Percentiles rank a stretch among this genome's conserved stretches.
phyloP scores from a whole-genome alignment of 768 basidiomycete genomes.

The Exsudoporus frostii region DNA sequence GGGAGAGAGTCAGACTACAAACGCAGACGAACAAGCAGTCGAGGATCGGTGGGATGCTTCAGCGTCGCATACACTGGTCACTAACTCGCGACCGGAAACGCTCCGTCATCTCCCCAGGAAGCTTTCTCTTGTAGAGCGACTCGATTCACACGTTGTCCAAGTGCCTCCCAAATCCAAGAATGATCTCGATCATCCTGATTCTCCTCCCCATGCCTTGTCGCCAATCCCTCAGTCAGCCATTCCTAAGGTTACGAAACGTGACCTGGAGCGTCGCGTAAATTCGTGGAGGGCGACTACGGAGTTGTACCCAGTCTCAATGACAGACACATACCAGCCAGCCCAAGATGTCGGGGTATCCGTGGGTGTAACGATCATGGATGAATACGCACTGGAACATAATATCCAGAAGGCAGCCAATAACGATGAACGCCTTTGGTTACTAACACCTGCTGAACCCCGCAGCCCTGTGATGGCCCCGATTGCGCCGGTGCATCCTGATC shows the following conservation, averaged over 20 bases:
- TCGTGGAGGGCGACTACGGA: slow-evolving; percentile 65
- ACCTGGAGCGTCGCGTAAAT: slow-evolving; percentile 55
- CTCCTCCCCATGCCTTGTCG: slow-evolving; percentile 42
- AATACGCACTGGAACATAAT: slow-evolving; percentile 16
- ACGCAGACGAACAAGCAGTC: slow-evolving; percentile 38
- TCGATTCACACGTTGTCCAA: slow-evolving; percentile 44
- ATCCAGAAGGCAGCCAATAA: slow-evolving; percentile 32
- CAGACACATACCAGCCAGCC: slow-evolving; percentile 28
- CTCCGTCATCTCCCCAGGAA: slow-evolving; percentile 59
- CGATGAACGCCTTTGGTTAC: slow-evolving; percentile 65
- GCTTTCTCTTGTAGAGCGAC: slow-evolving; percentile 65
- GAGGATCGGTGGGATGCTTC: slow-evolving; percentile 35
- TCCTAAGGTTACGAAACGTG: slow-evolving; percentile 48
- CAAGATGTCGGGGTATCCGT: slow-evolving; percentile 11
- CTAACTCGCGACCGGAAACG: slow-evolving; percentile 25
- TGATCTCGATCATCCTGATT: slow-evolving; percentile 4
- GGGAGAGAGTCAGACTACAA: slow-evolving; percentile 51
- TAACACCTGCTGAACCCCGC: slow-evolving; percentile 59
- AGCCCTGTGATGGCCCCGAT: slow-evolving; percentile 37
- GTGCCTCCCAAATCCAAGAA: slow-evolving; percentile 30
- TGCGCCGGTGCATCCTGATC: slow-evolving; percentile 50
- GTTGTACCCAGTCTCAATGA: slow-evolving; percentile 45
- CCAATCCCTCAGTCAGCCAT: slow-evolving; percentile 64
- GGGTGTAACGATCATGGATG: slow-evolving; percentile 21
- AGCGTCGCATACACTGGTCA: slow-evolving; percentile 9